Evolutionary conservation across 2,329 filamentous ascomycete species (phyloP).

Genomic region (Colletotrichum aenigma): DNA sequence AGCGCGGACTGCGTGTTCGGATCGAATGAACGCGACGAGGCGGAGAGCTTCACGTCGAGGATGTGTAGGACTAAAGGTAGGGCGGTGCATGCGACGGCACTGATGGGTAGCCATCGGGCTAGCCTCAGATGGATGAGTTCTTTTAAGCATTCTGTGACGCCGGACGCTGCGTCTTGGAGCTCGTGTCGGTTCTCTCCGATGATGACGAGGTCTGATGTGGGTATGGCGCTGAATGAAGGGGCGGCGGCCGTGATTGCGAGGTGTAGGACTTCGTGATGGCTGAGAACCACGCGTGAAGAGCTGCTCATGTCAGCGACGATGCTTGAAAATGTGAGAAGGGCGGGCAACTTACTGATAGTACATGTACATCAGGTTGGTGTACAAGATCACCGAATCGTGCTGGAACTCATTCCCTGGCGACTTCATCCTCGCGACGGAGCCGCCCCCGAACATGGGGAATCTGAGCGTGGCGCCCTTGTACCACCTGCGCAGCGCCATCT

Average conservation of each 20-base stretch:
- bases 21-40: slow-evolving; percentile 23
- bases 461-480: slow-evolving; percentile 40
- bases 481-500: slow-evolving; percentile 41
- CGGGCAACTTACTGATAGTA: slow-evolving; percentile 49
- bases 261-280: slow-evolving; percentile 50
- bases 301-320: slow-evolving; percentile 28
- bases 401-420: slow-evolving; percentile 32
- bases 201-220: slow-evolving; percentile 34
- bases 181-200: slow-evolving; percentile 46
- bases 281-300: slow-evolving; percentile 46
- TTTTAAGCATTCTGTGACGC: slow-evolving; percentile 49
- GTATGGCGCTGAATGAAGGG: slow-evolving; percentile 32
- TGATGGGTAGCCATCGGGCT: slow-evolving; percentile 51
- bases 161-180: slow-evolving; percentile 46
- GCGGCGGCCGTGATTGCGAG: slow-evolving; percentile 44
- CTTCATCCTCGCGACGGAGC: slow-evolving; percentile 27
- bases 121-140: slow-evolving; percentile 50
- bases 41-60: slow-evolving; percentile 38
- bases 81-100: slow-evolving; percentile 41
- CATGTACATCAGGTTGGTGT: slow-evolving; percentile 55
- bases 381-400: slow-evolving; percentile 47
- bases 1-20: slow-evolving; percentile 37
- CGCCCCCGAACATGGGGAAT: slow-evolving; percentile 42
- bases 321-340: fast-evolving
- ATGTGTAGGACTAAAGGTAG: slow-evolving; percentile 36